Evolutionary conservation across 2,329 filamentous ascomycete species (phyloP).

Genomic region (Achaetomium macrosporum): DNA sequence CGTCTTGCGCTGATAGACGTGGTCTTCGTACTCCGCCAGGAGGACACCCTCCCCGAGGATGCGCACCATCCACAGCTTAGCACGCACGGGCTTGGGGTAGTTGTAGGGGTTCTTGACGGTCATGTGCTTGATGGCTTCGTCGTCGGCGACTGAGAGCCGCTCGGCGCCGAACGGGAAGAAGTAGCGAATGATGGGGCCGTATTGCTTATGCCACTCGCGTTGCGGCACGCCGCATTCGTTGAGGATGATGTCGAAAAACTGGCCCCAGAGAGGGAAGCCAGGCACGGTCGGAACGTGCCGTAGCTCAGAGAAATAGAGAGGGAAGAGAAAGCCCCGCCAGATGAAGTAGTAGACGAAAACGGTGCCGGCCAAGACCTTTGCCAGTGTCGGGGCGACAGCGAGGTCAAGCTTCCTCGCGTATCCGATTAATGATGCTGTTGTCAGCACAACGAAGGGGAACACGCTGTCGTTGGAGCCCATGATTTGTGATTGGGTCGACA

Average conservation of each 20-base stretch:
- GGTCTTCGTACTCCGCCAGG: slow-evolving; percentile 38
- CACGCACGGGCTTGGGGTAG: slow-evolving; percentile 27
- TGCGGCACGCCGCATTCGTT: slow-evolving; percentile 38
- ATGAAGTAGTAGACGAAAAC: slow-evolving; percentile 29
- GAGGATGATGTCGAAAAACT: slow-evolving; percentile 37
- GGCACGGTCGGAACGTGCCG: slow-evolving; percentile 38
- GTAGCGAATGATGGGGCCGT: slow-evolving; percentile 39
- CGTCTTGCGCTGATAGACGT: slow-evolving; percentile 34
- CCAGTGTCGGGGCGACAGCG: background rate
- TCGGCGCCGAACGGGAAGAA: slow-evolving; percentile 42
- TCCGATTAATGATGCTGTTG: background rate
- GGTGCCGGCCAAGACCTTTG: slow-evolving; percentile 10
- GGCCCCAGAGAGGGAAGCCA: slow-evolving; percentile 38
- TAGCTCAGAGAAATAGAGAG: slow-evolving; percentile 37
- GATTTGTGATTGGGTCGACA: background rate
- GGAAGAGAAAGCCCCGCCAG: slow-evolving; percentile 36
- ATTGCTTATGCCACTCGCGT: slow-evolving; percentile 36
- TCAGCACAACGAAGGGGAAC: background rate
- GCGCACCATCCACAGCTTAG: slow-evolving; percentile 37
- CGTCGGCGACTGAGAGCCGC: slow-evolving; percentile 38
- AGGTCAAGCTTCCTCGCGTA: slow-evolving; percentile 23
- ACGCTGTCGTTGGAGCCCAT: background rate
- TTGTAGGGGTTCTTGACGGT: slow-evolving; percentile 37
- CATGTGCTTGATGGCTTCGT: slow-evolving; percentile 40
- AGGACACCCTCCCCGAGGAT: slow-evolving; percentile 40